These are phyloP conservation scores for Mycosphaerella sp. DNA, from an alignment of 2,329 filamentous ascomycete genomes.

Conservation along the genomic window DNA sequence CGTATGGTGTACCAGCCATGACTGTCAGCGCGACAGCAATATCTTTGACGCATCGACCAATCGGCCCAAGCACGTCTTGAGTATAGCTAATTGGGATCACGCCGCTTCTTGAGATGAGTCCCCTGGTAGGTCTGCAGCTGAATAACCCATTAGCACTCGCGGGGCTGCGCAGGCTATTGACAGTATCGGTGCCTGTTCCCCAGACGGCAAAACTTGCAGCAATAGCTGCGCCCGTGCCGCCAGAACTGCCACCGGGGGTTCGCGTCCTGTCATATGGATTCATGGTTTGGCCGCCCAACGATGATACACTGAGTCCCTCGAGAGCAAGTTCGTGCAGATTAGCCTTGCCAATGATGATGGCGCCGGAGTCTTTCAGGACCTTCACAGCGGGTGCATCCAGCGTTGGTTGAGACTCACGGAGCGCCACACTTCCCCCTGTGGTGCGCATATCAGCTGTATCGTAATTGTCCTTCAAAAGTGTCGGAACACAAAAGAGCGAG, in stretches of 20 bases:
- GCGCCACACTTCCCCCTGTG: slow-evolving; percentile 49
- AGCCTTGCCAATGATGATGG: slow-evolving; percentile 31
- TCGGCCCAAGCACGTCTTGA: slow-evolving; percentile 31
- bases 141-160: slow-evolving; percentile 56
- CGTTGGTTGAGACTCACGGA: slow-evolving; percentile 44
- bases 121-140: slow-evolving; percentile 48
- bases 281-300: slow-evolving; percentile 56
- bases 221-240: slow-evolving; percentile 56
- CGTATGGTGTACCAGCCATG: slow-evolving; percentile 46
- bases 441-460: slow-evolving; percentile 52
- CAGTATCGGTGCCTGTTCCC: slow-evolving; percentile 34
- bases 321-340: slow-evolving; percentile 56
- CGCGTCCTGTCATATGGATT: slow-evolving; percentile 60
- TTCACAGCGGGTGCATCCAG: slow-evolving; percentile 30
- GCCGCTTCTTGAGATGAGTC: slow-evolving; percentile 27
- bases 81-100: slow-evolving; percentile 32
- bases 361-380: slow-evolving; percentile 30
- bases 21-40: slow-evolving; percentile 30
- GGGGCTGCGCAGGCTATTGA: slow-evolving; percentile 57
- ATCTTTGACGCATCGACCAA: slow-evolving; percentile 30
- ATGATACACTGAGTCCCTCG: slow-evolving; percentile 58
- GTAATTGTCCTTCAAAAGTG: slow-evolving; percentile 60
- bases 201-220: slow-evolving; percentile 53
- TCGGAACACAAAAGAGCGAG: slow-evolving; percentile 54
- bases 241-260: slow-evolving; percentile 60